Evolutionary conservation across 2,329 filamentous ascomycete species (phyloP).

Genomic region (Stachybotrys elegans): DNA sequence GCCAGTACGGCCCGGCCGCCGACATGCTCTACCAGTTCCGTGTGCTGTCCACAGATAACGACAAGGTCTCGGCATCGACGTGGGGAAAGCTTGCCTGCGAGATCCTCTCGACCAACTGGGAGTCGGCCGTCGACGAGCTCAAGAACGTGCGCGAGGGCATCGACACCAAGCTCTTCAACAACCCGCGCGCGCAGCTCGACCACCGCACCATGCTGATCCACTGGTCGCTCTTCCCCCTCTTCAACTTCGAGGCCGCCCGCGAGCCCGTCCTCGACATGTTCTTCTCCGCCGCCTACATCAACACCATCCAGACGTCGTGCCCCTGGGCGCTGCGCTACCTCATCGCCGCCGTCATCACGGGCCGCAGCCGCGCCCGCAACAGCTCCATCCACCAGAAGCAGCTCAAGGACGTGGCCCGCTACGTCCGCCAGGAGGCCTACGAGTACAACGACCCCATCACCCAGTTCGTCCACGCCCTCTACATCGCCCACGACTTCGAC

Average conservation of each 20-base stretch:
- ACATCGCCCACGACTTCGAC: slow-evolving; percentile 83
- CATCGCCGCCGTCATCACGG: slow-evolving; percentile 89
- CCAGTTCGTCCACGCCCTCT: slow-evolving; percentile 92
- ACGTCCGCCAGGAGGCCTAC: slow-evolving; percentile 95
- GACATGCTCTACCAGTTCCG: slow-evolving; percentile 97
- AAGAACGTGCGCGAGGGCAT: slow-evolving; percentile 88
- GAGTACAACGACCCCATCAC: slow-evolving; percentile 96
- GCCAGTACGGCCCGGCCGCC: slow-evolving; percentile 83
- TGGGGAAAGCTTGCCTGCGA: slow-evolving; percentile 98
- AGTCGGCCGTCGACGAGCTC: slow-evolving; percentile 84
- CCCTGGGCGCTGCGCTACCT: slow-evolving; percentile 96
- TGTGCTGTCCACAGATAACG: slow-evolving; percentile 95
- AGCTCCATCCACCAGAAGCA: slow-evolving; percentile 92
- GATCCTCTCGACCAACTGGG: slow-evolving; percentile 94
- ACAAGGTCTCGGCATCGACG: slow-evolving; percentile 91
- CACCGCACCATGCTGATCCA: slow-evolving; percentile 97
- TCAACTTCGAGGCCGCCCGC: slow-evolving; percentile 90
- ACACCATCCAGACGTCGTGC: slow-evolving; percentile 97
- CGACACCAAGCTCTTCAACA: slow-evolving; percentile 92
- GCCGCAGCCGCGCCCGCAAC: slow-evolving; percentile 76
- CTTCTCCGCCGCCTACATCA: slow-evolving; percentile 97
- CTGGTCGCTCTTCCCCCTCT: slow-evolving; percentile 98
- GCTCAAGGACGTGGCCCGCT: slow-evolving; percentile 92
- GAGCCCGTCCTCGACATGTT: slow-evolving; percentile 92
- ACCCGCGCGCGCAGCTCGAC: slow-evolving; percentile 89